Conservation (phyloP, 352 stramenopile genomes). For the Phytopythium litorale region DNA sequence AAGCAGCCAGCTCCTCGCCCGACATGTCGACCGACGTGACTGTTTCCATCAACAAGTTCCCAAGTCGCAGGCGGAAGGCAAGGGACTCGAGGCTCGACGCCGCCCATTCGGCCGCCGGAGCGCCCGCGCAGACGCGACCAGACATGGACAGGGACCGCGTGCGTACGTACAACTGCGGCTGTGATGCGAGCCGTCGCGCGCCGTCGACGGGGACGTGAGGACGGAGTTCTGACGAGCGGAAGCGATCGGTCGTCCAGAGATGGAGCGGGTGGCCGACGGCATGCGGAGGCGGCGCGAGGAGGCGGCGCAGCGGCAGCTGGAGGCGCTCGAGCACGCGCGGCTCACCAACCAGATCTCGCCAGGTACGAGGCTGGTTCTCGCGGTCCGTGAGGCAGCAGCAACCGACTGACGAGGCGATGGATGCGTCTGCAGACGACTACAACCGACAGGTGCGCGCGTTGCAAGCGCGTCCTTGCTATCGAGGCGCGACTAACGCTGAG, state of each 20-base stretch:
- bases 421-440: slow-evolving; percentile 29
- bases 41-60: slow-evolving; percentile 12
- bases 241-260: not conserved
- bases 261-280: slow-evolving; percentile 3
- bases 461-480: not conserved
- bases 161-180: slow-evolving; percentile 1
- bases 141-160: not conserved
- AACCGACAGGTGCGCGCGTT: slow-evolving; percentile 31
- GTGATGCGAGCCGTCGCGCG: not conserved
- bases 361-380: slow-evolving; percentile 11
- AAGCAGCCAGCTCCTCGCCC: too few species aligned
- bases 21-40: not conserved
- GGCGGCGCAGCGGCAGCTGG: slow-evolving; percentile 25
- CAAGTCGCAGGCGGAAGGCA: not conserved
- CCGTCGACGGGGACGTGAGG: not conserved
- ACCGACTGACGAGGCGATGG: not conserved
- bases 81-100: not conserved
- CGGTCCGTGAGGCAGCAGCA: not conserved
- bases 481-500: not conserved
- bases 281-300: slow-evolving; percentile 24
- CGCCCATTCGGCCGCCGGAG: not conserved
- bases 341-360: slow-evolving; percentile 36
- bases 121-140: not conserved
- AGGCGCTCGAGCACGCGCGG: slow-evolving; percentile 39
- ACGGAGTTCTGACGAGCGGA: not conserved